Base-by-base conservation (phyloP, 306 rosid genomes). In the Quercus gilva region DNA sequence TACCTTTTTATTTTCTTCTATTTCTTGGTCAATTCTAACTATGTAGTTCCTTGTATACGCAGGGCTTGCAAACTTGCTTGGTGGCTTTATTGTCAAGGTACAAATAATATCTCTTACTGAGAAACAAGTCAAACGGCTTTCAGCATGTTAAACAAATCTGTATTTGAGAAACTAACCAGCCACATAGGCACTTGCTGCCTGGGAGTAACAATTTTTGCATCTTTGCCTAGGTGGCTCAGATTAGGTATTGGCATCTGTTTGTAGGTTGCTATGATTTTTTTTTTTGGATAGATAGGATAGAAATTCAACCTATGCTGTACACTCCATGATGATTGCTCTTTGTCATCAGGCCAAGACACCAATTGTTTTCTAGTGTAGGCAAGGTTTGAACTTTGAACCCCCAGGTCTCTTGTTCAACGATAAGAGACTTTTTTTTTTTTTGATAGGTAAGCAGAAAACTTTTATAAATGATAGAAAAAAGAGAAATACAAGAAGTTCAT, bases 51-150 rank as follows among this genome's bases (percentile, higher is more conserved):
- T 75, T 87, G 83, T 64, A 56, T 79, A 55, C 87, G 81, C 88
- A 95, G 99, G 99, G 99, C 7, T 87, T 93, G 87, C 99, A 91
- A 87, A 91, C 97, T 78, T 93, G 99, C 86, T 83, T 90, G 91
- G 98, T 91, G 74, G 92, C 98, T 20, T 79, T 96, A 74, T 76
- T 93, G 74, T 90, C 92, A 41, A 91, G 99, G 99, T 93, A 77
- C 37, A 75, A 2, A 61, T 41, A 31, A 31, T 81, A 56, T 77
- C 80, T 82, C 77, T 77, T 17, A 69, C 70, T 37, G 25, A 65
- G 31, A 37, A 51, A 23, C 68, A 52, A 74, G 43, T 60, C 55
- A n/a, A 37, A 17, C 72, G 56, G 63, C 65, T 56, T 71, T 49
- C 29, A n/a, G 15, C 63, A 74, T 35, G 70, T 45, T 65, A 41